A percentile compares a stretch with the other conserved stretches of the same genome.
phyloP scores from a whole-genome alignment of 73 alveolate species.

The Tetrahymena borealis region DNA sequence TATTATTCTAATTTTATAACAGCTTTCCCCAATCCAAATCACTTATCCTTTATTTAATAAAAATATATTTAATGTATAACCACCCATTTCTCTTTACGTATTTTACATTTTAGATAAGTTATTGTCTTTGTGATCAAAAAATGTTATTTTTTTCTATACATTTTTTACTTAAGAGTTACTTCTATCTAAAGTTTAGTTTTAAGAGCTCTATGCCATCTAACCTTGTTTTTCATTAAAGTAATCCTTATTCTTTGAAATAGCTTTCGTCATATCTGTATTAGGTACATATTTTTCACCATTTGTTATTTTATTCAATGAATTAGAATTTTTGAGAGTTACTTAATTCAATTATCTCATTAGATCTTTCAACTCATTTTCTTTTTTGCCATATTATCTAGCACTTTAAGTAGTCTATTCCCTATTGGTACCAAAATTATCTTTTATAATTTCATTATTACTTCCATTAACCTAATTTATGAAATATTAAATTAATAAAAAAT shows the following conservation, averaged over 20 bases:
- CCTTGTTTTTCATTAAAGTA: neutral
- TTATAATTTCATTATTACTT: neutral
- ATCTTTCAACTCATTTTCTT: neutral
- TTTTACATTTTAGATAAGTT: neutral
- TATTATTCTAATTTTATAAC: neutral
- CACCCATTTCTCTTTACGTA: neutral
- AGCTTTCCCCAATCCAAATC: neutral
- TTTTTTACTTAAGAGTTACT: too few relatives aligned
- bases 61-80: neutral
- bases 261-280: neutral
- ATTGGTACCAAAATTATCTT: neutral
- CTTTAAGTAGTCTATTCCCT: neutral
- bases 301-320: neutral
- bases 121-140: neutral
- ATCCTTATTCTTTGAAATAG: neutral
- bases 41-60: neutral
- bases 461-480: neutral
- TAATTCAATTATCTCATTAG: neutral
- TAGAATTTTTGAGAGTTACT: too few relatives aligned
- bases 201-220: too few relatives aligned
- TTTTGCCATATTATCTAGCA: neutral
- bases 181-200: too few relatives aligned
- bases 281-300: neutral
- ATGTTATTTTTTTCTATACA: neutral
- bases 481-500: neutral